Base-by-base conservation (phyloP, 768 basidiomycete species). In the Pleurotus sapidus region DNA sequence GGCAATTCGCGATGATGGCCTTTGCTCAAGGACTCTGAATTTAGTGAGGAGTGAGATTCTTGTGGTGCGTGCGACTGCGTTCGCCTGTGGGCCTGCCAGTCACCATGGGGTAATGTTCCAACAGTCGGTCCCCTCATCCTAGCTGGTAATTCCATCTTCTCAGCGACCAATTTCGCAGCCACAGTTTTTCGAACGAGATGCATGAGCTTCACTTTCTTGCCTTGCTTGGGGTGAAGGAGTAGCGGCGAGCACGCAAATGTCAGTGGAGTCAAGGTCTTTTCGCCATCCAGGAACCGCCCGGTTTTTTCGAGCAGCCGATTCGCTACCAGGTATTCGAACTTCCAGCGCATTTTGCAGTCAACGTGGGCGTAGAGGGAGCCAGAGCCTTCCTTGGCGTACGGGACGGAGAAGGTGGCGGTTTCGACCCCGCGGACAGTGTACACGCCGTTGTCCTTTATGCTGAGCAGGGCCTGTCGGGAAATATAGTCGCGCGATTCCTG, bases 261-360 rank as follows among this genome's bases (percentile, higher is more conserved):
- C 20, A 93, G 69, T 2, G 91, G 91, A 1, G 84, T 88, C 56
- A 92, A 64, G 1, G 75, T 76, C 72, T 88, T 90, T 71, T 93
- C 93, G 14, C 88, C 89, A 5, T 78, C 73, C n/a, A 82, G 64
- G 15, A 73, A 64, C 57, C 74, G 78, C 20, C 82, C 81, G 3
- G 76, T 73, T 5, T 67, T 67, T 20, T 81, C 76, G 20, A 72
- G 70, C 54, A 74, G 70, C 30, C 83, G 77, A 60, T 91, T 84
- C 40, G 82, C 81, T 8, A 95, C 88, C 30, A 85, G 65, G 66
- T 95, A 95, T 56, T 90, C 88, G 60, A 95, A 88, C 56, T 83
- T 82, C 93, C 93, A 94, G 20, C 73, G 72, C 15, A 91, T 71
- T 57, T 79, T 82, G 24, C 51, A 54, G 20, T 54, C 51, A 3